Percentiles rank a stretch among this genome's conserved stretches.
phyloP scores from a whole-genome alignment of 495 filamentous ascomycete genomes.

The Xylaria nigripes region DNA sequence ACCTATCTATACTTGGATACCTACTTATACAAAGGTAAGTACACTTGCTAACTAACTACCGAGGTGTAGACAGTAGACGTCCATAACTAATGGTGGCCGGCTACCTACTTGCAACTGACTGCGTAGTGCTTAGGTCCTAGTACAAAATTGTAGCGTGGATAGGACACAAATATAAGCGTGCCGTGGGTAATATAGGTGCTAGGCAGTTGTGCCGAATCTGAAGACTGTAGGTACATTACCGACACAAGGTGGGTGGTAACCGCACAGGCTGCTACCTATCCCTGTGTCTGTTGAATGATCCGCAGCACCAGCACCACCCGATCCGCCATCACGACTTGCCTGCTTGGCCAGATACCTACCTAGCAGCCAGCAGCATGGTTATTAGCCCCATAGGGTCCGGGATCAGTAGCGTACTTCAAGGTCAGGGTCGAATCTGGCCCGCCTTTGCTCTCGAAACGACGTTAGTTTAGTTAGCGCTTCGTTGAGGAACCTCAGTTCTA shows the following conservation, averaged over 20 bases:
- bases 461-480: conserved; percentile 15
- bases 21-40: too few species aligned
- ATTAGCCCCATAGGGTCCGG: conserved; percentile 20
- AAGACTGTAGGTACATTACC: too few species aligned
- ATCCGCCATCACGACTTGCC: conserved; percentile 27
- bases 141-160: too few species aligned
- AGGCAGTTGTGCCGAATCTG: too few species aligned
- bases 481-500: conserved; percentile 10
- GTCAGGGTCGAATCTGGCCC: conserved; percentile 8
- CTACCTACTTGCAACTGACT: neutral
- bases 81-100: too few species aligned
- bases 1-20: too few species aligned
- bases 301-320: conserved; percentile 15
- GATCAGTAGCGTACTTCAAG: conserved; percentile 16
- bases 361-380: conserved; percentile 1
- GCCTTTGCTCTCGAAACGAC: conserved; percentile 15
- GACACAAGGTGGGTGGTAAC: neutral
- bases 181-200: too few species aligned
- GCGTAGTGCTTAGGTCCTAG: too few species aligned
- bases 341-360: conserved; percentile 17
- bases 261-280: conserved; percentile 2
- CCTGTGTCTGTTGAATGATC: conserved; percentile 2
- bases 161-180: too few species aligned
- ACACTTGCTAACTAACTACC: conserved; percentile 1
- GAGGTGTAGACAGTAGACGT: too few species aligned